Evolutionary conservation across 1,284 basidiomycete species (phyloP).

Genomic region (Ustilago lituana): DNA sequence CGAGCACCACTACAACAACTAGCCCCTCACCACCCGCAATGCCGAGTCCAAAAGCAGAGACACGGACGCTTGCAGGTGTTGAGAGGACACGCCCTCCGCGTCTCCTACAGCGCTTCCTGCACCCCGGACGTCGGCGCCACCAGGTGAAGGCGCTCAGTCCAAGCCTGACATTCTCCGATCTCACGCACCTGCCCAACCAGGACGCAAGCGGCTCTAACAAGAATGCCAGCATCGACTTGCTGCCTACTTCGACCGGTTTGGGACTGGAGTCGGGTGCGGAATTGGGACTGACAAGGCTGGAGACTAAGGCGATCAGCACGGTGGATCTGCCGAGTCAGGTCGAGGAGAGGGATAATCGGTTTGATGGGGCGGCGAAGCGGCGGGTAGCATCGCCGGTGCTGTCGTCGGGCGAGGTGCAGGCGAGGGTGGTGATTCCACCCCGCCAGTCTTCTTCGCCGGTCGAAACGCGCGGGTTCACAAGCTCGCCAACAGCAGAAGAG

Average conservation of each 20-base stretch:
- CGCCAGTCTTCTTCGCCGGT: conserved; percentile 18
- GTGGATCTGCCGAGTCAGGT: conserved; percentile 44
- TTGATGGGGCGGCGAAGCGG: conserved; percentile 19
- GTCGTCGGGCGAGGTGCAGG: conserved; percentile 1
- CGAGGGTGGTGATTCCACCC: conserved; percentile 18
- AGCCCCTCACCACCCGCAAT: neutral
- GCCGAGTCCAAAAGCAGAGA: conserved; percentile 17
- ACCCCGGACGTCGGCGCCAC: conserved; percentile 17
- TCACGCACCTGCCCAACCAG: conserved; percentile 9
- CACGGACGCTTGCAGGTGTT: conserved; percentile 8
- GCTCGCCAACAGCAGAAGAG: neutral
- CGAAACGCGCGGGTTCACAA: neutral
- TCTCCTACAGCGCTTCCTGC: conserved; percentile 38
- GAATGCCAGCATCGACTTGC: conserved; percentile 22
- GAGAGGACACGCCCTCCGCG: conserved; percentile 27
- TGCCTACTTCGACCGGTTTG: conserved; percentile 3
- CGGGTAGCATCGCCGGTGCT: neutral
- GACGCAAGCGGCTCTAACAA: conserved; percentile 1
- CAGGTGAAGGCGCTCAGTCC: conserved; percentile 30
- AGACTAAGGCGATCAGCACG: conserved; percentile 32
- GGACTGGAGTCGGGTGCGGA: conserved; percentile 7
- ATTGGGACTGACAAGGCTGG: conserved; percentile 25
- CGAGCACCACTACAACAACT: neutral
- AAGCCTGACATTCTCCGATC: conserved; percentile 28
- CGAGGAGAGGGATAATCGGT: conserved; percentile 24